Evolutionary conservation across 2,329 filamentous ascomycete species (phyloP).

Genomic region (Phyllosticta citriasiana): DNA sequence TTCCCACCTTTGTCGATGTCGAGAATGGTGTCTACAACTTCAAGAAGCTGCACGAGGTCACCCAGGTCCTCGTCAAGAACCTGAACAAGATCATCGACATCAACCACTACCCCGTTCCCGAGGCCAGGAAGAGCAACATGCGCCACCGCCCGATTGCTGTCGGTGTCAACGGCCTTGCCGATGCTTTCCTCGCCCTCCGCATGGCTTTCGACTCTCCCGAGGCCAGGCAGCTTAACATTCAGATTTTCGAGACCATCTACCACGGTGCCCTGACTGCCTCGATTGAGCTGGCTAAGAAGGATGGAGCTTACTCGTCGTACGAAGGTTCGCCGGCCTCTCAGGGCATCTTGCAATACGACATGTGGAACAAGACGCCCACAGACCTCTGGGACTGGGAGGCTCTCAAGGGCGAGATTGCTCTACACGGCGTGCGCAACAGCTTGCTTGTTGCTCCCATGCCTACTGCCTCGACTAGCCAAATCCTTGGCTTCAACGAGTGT

Average conservation of each 20-base stretch:
- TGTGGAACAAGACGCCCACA: conserved; percentile 92
- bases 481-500: conserved; percentile 98
- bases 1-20: conserved; percentile 86
- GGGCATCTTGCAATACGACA: conserved; percentile 94
- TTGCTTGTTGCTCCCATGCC: conserved; percentile 95
- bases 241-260: conserved; percentile 99
- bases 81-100: conserved; percentile 97
- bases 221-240: conserved; percentile 86
- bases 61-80: conserved; percentile 85
- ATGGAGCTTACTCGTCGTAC: conserved; percentile 83
- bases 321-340: conserved; percentile 89
- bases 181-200: conserved; percentile 93
- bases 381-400: conserved; percentile 94
- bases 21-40: conserved; percentile 83
- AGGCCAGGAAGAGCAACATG: conserved; percentile 94
- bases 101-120: conserved; percentile 95
- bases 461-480: conserved; percentile 93
- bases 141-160: conserved; percentile 92
- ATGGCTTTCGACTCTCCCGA: conserved; percentile 95
- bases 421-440: conserved; percentile 92
- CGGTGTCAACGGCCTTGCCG: conserved; percentile 93
- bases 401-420: conserved; percentile 82
- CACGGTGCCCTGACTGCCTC: conserved; percentile 89
- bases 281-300: conserved; percentile 69
- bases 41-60: conserved; percentile 90